A percentile compares a stretch with the other conserved stretches of the same genome.
Conservation (phyloP, 75 land plant genomes). For the Cunninghamia lanceolata region DNA sequence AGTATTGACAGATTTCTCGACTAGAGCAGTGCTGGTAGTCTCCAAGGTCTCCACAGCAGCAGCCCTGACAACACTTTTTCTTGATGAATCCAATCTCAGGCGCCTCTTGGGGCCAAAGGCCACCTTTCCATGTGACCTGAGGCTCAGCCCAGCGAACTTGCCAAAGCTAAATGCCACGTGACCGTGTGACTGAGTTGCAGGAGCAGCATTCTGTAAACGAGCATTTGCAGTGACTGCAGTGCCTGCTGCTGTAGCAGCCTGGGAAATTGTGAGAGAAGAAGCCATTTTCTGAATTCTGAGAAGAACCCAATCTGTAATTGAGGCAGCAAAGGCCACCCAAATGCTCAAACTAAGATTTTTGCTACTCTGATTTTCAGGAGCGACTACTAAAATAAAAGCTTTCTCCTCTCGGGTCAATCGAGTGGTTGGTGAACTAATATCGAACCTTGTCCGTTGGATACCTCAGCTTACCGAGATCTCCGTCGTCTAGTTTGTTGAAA, state of each 20-base stretch:
- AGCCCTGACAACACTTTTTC: constrained; percentile 1
- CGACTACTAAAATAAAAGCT: background rate
- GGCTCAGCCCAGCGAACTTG: constrained; percentile 29
- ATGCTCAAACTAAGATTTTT: background rate
- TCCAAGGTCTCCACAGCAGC: constrained; percentile 26
- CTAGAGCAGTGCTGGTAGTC: constrained; percentile 30
- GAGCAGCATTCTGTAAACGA: background rate
- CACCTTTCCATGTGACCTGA: constrained; percentile 18
- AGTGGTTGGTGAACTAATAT: no score
- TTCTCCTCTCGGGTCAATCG: no score
- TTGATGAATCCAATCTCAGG: background rate
- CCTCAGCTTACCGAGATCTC: no score
- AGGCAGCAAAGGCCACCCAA: background rate
- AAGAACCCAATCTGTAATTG: background rate
- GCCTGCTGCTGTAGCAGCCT: constrained; percentile 22
- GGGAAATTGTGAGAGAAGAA: constrained; percentile 45
- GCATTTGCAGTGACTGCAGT: constrained; percentile 16
- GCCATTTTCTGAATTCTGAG: constrained; percentile 26
- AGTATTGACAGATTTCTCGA: constrained; percentile 83
- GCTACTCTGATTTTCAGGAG: background rate
- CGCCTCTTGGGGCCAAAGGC: background rate
- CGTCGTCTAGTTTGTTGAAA: no score
- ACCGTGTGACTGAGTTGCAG: constrained; percentile 19
- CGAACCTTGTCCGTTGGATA: no score
- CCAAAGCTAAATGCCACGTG: constrained; percentile 22